Evolutionary conservation across 2,329 filamentous ascomycete genomes (phyloP).

Genomic region (Aspergillus sp.): DNA sequence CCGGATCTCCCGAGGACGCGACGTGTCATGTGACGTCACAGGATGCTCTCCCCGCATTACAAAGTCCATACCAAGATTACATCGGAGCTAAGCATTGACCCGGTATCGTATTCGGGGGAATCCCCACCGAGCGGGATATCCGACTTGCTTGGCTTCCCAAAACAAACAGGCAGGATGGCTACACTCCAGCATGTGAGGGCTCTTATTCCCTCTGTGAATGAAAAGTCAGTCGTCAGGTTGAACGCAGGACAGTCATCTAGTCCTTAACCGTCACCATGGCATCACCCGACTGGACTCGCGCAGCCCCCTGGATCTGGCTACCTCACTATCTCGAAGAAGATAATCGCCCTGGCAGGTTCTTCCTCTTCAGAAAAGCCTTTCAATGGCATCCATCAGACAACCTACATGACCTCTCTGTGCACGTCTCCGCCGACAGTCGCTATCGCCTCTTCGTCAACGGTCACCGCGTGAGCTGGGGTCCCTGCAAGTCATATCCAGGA

Average conservation of each 20-base stretch:
- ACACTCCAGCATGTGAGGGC: neutral
- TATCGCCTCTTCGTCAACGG: constrained; percentile 16
- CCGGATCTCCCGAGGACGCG: neutral
- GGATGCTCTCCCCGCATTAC: neutral
- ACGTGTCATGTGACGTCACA: neutral
- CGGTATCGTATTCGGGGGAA: neutral
- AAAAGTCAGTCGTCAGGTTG: neutral
- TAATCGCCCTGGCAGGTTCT: constrained; percentile 2
- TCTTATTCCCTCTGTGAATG: neutral
- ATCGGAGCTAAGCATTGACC: neutral
- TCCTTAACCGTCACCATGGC: neutral
- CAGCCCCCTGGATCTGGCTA: constrained; percentile 9
- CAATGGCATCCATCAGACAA: neutral
- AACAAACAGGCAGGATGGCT: no score
- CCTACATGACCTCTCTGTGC: neutral
- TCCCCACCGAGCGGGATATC: neutral
- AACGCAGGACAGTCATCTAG: no score
- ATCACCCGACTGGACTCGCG: neutral
- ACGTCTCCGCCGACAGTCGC: constrained; percentile 15
- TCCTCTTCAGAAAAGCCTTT: constrained; percentile 12
- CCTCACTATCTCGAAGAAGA: neutral
- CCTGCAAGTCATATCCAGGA: constrained; percentile 6
- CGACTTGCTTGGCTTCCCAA: neutral
- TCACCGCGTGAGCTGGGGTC: constrained; percentile 4
- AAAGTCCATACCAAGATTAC: neutral